Conservation (phyloP, 1,284 basidiomycete species). For the Cerioporus squamosus region DNA sequence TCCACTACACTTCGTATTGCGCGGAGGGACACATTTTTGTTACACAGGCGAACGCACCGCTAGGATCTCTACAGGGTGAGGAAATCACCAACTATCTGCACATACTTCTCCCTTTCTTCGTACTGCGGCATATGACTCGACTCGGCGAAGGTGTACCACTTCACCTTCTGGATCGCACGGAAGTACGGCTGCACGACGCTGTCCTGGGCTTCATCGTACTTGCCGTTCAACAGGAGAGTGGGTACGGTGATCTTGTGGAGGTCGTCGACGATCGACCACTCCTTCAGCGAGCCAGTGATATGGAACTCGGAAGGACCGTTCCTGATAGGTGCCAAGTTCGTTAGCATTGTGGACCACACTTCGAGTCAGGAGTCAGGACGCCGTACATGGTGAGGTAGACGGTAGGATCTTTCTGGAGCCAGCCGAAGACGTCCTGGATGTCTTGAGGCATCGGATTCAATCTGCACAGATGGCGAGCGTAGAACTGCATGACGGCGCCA, state of each 20-base stretch:
- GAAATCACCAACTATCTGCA: slow-evolving; percentile 44
- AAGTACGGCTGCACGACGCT: slow-evolving; percentile 20
- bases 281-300: slow-evolving; percentile 25
- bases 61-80: neutral
- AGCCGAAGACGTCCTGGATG: slow-evolving; percentile 28
- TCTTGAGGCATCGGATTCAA: slow-evolving; percentile 46
- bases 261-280: slow-evolving; percentile 24
- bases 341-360: neutral
- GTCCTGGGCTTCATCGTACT: slow-evolving; percentile 27
- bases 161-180: slow-evolving; percentile 31
- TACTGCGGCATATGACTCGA: slow-evolving; percentile 49
- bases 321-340: neutral
- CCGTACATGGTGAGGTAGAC: slow-evolving; percentile 49
- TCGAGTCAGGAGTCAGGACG: neutral
- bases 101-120: slow-evolving; percentile 51
- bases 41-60: neutral
- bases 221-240: slow-evolving; percentile 30
- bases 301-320: slow-evolving; percentile 22
- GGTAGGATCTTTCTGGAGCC: slow-evolving; percentile 46
- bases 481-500: slow-evolving; percentile 46
- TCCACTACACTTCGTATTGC: too few relatives aligned
- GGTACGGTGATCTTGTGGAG: slow-evolving; percentile 25
- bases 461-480: slow-evolving; percentile 47
- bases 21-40: too few relatives aligned
- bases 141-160: slow-evolving; percentile 52